Percentiles rank a stretch among this genome's conserved stretches.
Conservation (phyloP, 257 asterid species). For the Solanum infundibuliforme region DNA sequence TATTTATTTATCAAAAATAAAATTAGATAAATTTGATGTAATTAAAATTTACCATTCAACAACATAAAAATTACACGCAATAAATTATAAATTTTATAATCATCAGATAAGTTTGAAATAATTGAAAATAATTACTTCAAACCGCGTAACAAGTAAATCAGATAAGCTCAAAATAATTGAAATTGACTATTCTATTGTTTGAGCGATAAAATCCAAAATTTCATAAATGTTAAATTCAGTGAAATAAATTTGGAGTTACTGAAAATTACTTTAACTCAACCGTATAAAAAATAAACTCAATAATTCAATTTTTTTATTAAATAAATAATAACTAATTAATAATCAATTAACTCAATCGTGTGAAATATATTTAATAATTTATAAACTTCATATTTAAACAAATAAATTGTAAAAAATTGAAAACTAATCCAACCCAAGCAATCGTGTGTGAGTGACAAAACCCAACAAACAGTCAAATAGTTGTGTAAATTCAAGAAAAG, state of each 20-base stretch:
- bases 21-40: too few relatives aligned
- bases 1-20: too few relatives aligned
- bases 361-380: background rate
- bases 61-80: background rate
- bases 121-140: background rate
- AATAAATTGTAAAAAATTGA: background rate
- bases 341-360: background rate
- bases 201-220: background rate
- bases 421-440: background rate
- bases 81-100: too few relatives aligned
- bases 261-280: background rate
- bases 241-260: background rate
- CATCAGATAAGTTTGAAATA: background rate
- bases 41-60: background rate
- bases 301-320: background rate
- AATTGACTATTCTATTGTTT: background rate
- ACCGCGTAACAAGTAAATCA: background rate
- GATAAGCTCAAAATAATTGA: background rate
- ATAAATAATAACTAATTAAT: background rate
- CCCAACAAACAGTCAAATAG: slow-evolving; percentile 35
- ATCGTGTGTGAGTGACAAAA: background rate
- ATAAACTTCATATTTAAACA: background rate
- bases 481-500: slow-evolving; percentile 36
- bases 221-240: background rate
- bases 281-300: background rate